Evolutionary conservation across 306 rosid genomes (phyloP).

Genomic region (Arachis stenosperma): DNA sequence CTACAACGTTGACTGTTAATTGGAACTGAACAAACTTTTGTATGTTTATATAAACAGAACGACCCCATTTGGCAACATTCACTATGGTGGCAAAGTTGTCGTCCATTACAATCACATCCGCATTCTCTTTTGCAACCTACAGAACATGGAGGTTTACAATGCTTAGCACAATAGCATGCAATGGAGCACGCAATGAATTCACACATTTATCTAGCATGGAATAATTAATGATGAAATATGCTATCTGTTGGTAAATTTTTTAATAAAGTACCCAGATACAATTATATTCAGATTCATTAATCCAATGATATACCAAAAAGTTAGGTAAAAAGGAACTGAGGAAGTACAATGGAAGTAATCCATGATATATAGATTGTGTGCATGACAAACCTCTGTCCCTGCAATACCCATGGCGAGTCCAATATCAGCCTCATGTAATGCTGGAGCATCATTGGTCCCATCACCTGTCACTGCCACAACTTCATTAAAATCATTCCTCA

Average conservation of each 20-base stretch:
- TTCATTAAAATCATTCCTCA: constrained; percentile 63
- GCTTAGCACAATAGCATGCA: constrained; percentile 20
- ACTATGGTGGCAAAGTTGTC: constrained; percentile 87
- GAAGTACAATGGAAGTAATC: background rate
- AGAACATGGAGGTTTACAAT: constrained; percentile 16
- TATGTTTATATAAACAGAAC: constrained; percentile 85
- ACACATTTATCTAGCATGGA: background rate
- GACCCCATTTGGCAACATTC: constrained; percentile 84
- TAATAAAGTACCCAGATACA: too few species aligned
- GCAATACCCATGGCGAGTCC: constrained; percentile 97
- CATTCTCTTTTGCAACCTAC: constrained; percentile 98
- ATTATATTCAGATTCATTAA: too few species aligned
- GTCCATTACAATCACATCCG: constrained; percentile 87
- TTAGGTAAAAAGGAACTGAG: too few species aligned
- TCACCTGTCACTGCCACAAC: constrained; percentile 97
- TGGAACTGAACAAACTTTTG: constrained; percentile 98
- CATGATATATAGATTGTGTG: constrained; percentile 10
- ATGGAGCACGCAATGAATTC: background rate
- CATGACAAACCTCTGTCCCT: constrained; percentile 88
- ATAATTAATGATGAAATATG: background rate
- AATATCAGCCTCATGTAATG: constrained; percentile 89
- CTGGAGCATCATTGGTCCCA: constrained; percentile 96
- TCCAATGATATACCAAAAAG: too few species aligned
- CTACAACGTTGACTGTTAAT: constrained; percentile 90
- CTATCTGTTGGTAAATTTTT: too few species aligned